Evolutionary conservation across 2,329 filamentous ascomycete species (phyloP).

Genomic region (Penicillium sp.): DNA sequence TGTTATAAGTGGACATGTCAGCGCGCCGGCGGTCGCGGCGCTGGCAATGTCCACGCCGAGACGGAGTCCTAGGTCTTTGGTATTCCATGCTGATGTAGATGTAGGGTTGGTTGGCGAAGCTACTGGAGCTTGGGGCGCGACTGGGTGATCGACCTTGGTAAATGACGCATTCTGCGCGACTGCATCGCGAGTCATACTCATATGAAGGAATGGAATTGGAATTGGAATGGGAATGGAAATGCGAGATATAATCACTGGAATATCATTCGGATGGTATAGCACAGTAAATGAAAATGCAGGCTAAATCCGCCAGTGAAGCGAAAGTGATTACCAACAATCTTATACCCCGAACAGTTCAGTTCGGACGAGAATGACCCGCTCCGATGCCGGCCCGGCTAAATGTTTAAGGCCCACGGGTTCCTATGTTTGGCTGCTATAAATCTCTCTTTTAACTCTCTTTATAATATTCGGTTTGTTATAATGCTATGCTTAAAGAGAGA

Average conservation of each 20-base stretch:
- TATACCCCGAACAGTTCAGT: slow-evolving; percentile 4
- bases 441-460: no score
- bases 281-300: background rate
- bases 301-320: slow-evolving; percentile 10
- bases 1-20: slow-evolving; percentile 78
- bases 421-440: no score
- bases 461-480: no score
- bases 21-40: slow-evolving; percentile 64
- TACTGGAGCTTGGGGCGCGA: slow-evolving; percentile 1
- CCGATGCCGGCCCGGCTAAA: slow-evolving; percentile 30
- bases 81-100: slow-evolving; percentile 59
- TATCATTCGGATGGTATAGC: background rate
- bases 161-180: slow-evolving; percentile 24
- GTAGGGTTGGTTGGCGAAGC: background rate
- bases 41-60: slow-evolving; percentile 63
- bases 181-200: slow-evolving; percentile 30
- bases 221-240: no score
- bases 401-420: background rate
- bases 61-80: slow-evolving; percentile 62
- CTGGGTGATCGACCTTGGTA: slow-evolving; percentile 19
- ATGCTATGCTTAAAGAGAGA: no score
- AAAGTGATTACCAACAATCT: slow-evolving; percentile 16
- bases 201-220: background rate
- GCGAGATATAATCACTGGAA: background rate
- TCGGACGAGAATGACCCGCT: slow-evolving; percentile 28